Conservation (phyloP, 139 green algal genomes). For the Micractinium conductrix region DNA sequence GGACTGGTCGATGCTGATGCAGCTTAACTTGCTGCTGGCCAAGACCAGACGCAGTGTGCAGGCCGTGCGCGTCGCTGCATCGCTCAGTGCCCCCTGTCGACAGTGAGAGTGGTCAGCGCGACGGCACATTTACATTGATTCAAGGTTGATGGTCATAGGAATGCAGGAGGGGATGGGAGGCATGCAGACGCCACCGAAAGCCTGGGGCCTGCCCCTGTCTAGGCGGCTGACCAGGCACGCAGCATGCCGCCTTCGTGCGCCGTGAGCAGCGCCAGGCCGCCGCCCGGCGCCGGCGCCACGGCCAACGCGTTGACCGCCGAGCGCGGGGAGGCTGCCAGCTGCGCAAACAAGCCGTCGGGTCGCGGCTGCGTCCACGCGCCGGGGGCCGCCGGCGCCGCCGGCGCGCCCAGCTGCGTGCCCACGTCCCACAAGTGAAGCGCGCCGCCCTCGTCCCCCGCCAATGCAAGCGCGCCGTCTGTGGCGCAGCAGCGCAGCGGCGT, state of each 20-base stretch:
- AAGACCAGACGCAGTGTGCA: too few species aligned
- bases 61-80: too few species aligned
- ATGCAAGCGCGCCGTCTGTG: constrained; percentile 53
- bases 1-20: too few species aligned
- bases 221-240: not conserved
- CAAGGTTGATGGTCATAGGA: too few species aligned
- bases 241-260: constrained; percentile 51
- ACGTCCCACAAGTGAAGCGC: constrained; percentile 66
- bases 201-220: too few species aligned
- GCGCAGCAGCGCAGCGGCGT: constrained; percentile 66
- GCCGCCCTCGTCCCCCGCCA: constrained; percentile 67
- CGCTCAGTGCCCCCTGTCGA: too few species aligned
- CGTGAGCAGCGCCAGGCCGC: constrained; percentile 31
- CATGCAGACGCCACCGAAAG: too few species aligned
- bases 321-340: constrained; percentile 26
- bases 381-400: not conserved
- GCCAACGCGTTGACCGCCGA: constrained; percentile 51
- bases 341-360: constrained; percentile 50
- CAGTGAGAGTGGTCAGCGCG: too few species aligned
- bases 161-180: too few species aligned
- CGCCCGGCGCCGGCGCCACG: not conserved
- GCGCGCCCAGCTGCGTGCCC: constrained; percentile 13
- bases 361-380: constrained; percentile 39
- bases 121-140: too few species aligned
- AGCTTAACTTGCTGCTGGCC: too few species aligned